Evolutionary conservation across 2,329 filamentous ascomycete genomes (phyloP).

Genomic region (Neofusicoccum parvum): DNA sequence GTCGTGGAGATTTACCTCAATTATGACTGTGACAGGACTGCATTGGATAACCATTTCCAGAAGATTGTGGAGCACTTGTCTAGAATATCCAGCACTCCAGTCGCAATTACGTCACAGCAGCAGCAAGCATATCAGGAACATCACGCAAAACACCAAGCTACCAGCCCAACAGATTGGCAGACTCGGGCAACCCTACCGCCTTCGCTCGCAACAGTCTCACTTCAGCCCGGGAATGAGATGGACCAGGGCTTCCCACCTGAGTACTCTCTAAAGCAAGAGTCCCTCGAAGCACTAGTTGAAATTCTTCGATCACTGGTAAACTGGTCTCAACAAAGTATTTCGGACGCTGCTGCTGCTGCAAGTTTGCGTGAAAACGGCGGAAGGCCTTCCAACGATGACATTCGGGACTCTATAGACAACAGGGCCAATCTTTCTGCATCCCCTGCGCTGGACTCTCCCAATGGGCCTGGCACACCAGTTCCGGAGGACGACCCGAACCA

Average conservation of each 20-base stretch:
- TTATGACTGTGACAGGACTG: constrained; percentile 93
- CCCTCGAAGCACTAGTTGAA: constrained; percentile 85
- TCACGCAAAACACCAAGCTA: constrained; percentile 61
- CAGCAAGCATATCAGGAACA: constrained; percentile 87
- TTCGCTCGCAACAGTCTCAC: constrained; percentile 77
- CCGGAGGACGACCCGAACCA: constrained; percentile 88
- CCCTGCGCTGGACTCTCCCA: constrained; percentile 12
- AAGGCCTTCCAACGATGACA: constrained; percentile 58
- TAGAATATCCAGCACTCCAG: constrained; percentile 77
- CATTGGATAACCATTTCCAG: constrained; percentile 96
- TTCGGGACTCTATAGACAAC: constrained; percentile 76
- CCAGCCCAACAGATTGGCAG: constrained; percentile 72
- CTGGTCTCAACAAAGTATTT: constrained; percentile 76
- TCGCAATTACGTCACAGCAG: constrained; percentile 72
- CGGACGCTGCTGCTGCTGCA: constrained; percentile 45
- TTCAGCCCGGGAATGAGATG: constrained; percentile 57
- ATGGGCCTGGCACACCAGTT: constrained; percentile 32
- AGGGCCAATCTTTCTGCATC: constrained; percentile 38
- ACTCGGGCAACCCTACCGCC: constrained; percentile 82
- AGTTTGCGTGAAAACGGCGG: constrained; percentile 41
- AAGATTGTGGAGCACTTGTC: constrained; percentile 90
- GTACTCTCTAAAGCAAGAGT: constrained; percentile 87
- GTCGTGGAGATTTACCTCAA: constrained; percentile 96
- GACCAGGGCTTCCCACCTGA: constrained; percentile 81
- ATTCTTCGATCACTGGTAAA: constrained; percentile 87